These are phyloP conservation scores for Linum trigynum DNA, from an alignment of 345 rosid genomes.

Conservation along the genomic window DNA sequence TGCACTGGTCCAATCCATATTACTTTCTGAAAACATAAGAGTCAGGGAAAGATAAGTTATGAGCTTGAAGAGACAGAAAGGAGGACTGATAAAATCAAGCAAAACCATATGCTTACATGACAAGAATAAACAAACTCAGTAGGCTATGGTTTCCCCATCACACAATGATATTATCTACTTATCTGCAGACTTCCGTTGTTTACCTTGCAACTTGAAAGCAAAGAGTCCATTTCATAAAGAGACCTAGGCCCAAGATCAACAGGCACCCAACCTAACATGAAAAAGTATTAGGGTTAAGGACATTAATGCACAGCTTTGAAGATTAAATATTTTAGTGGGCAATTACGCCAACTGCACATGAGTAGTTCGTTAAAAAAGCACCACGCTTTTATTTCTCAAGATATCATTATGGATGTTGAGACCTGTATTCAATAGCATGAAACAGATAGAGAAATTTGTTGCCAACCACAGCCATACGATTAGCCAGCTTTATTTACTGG, in stretches of 20 bases:
- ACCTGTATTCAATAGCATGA: too few relatives aligned
- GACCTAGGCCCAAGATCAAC: slow-evolving; percentile 57
- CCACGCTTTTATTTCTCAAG: too few relatives aligned
- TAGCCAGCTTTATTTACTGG: too few relatives aligned
- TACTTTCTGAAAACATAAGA: slow-evolving; percentile 33
- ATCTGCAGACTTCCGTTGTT: not conserved
- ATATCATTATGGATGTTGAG: too few relatives aligned
- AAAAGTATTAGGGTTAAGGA: not conserved
- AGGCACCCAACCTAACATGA: slow-evolving; percentile 46
- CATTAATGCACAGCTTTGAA: not conserved
- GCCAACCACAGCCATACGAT: too few relatives aligned
- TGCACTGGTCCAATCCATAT: slow-evolving; percentile 55
- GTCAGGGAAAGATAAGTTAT: slow-evolving; percentile 8
- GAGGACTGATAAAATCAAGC: slow-evolving; percentile 1
- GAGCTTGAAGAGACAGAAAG: slow-evolving; percentile 8
- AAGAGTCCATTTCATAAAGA: slow-evolving; percentile 35
- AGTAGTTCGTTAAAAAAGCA: too few relatives aligned
- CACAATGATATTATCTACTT: too few relatives aligned
- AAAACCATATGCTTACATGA: not conserved
- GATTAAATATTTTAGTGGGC: too few relatives aligned
- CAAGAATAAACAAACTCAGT: too few relatives aligned
- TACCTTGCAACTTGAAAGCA: slow-evolving; percentile 50
- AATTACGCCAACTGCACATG: too few relatives aligned
- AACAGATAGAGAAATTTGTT: too few relatives aligned
- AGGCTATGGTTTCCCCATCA: too few relatives aligned